A percentile compares a stretch with the other conserved stretches of the same genome.
phyloP scores from a whole-genome alignment of 768 basidiomycete species.

The Sarcodon aspratus region DNA sequence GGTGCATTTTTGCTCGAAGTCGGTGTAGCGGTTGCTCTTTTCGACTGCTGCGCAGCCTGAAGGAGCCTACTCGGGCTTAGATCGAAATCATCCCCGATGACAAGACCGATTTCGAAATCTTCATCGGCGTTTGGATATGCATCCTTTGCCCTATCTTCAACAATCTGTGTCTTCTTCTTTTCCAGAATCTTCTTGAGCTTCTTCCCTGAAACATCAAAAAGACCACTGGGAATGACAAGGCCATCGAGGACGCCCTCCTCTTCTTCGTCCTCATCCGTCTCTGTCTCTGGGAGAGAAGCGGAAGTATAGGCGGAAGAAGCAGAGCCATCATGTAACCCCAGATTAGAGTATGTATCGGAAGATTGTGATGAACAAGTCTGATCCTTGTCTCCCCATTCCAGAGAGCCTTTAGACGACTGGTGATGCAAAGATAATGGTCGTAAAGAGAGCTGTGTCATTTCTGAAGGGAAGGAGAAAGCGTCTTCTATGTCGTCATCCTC shows the following conservation, averaged over 20 bases:
- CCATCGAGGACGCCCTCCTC: constrained; percentile 67
- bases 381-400: constrained; percentile 82
- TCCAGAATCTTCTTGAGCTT: constrained; percentile 41
- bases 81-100: constrained; percentile 75
- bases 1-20: constrained; percentile 54
- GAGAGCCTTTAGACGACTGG: constrained; percentile 70
- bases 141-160: constrained; percentile 39
- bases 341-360: constrained; percentile 11
- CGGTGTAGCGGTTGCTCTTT: constrained; percentile 16
- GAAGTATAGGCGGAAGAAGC: constrained; percentile 17
- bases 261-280: constrained; percentile 40
- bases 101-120: constrained; percentile 77
- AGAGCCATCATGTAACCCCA: constrained; percentile 34
- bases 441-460: constrained; percentile 74
- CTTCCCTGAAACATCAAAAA: constrained; percentile 58
- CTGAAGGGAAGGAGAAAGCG: constrained; percentile 69
- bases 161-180: constrained; percentile 40
- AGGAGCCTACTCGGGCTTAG: constrained; percentile 70
- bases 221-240: constrained; percentile 60
- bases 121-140: constrained; percentile 63
- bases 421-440: constrained; percentile 67
- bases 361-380: constrained; percentile 67
- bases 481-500: constrained; percentile 76
- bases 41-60: constrained; percentile 32
- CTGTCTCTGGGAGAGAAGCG: constrained; percentile 53